Conservation (phyloP, 192 early-diverging fungal species). For the Coemansia sp. region DNA sequence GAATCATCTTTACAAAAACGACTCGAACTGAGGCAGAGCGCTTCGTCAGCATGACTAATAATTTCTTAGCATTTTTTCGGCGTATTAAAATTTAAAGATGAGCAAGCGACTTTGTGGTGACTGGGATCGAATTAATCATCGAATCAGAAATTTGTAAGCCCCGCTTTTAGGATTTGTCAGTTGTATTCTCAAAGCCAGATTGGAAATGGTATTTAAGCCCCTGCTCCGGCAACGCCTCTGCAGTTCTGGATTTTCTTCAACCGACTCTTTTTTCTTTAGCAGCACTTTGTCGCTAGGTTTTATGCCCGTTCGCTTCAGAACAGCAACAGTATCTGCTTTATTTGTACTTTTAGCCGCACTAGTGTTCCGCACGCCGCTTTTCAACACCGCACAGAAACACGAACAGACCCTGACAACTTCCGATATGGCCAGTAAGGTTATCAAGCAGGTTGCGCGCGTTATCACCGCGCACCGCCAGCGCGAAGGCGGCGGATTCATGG, state of each 20-base stretch:
- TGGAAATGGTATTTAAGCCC: too few relatives aligned
- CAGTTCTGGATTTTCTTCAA: background rate
- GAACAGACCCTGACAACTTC: background rate
- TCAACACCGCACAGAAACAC: background rate
- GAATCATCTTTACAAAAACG: conserved; percentile 13
- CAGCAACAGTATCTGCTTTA: conserved; percentile 13
- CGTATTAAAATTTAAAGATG: background rate
- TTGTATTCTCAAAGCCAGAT: too few relatives aligned
- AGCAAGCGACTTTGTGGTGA: background rate
- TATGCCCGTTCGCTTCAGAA: conserved; percentile 22
- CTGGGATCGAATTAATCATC: background rate
- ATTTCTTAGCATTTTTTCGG: background rate
- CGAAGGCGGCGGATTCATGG: conserved; percentile 80
- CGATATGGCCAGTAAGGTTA: conserved; percentile 32
- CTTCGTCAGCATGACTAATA: background rate
- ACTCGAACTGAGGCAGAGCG: background rate
- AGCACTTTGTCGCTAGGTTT: background rate
- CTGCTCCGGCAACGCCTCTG: background rate
- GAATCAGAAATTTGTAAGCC: conserved; percentile 5
- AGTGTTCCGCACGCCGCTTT: conserved; percentile 9
- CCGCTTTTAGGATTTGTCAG: background rate
- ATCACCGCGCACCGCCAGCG: conserved; percentile 51
- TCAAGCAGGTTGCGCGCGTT: conserved; percentile 41
- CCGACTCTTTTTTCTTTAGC: conserved; percentile 1
- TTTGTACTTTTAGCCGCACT: conserved; percentile 45